These are phyloP conservation scores for Sordariomycetes sp. DNA, from an alignment of 2,329 filamentous ascomycete genomes.

Conservation along the genomic window DNA sequence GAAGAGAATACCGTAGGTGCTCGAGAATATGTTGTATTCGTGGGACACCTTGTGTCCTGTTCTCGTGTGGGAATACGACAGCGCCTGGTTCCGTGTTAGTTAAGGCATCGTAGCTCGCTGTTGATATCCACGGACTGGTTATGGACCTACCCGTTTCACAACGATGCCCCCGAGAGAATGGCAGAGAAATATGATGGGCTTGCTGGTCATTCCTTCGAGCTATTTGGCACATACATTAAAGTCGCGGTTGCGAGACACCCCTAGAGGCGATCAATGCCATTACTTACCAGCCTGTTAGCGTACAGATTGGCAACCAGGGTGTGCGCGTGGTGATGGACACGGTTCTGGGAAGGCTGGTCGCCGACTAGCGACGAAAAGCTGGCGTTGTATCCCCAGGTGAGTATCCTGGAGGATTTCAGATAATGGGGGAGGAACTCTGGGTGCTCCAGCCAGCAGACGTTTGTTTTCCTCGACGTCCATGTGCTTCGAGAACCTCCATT, in stretches of 20 bases:
- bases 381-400: background rate
- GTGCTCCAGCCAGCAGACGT: background rate
- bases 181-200: background rate
- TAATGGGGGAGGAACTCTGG: background rate
- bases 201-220: background rate
- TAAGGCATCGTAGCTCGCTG: background rate
- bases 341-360: background rate
- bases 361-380: background rate
- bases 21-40: background rate
- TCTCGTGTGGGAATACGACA: background rate
- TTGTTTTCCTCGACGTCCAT: background rate
- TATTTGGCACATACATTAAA: background rate
- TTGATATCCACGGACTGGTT: background rate
- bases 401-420: background rate
- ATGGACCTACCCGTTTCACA: background rate
- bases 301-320: constrained; percentile 1
- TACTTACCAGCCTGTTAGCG: background rate
- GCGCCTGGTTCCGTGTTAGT: background rate
- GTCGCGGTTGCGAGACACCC: background rate
- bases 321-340: background rate
- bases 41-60: background rate
- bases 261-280: background rate
- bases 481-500: background rate
- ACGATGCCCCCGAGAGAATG: background rate
- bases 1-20: background rate